These are phyloP conservation scores for Vicia faba DNA, from an alignment of 306 rosid species.

Conservation along the genomic window DNA sequence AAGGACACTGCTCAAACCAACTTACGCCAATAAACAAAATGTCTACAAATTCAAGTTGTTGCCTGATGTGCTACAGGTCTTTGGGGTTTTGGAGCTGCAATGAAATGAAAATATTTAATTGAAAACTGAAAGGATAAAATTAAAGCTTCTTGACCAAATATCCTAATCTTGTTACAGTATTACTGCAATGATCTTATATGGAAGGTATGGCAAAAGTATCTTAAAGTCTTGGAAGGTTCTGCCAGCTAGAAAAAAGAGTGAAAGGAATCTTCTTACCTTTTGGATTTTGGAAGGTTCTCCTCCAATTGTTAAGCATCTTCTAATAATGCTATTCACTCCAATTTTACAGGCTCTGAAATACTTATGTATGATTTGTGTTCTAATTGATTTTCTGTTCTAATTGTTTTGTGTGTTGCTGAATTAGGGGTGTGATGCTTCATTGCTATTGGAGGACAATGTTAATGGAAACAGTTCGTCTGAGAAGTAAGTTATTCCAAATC, in stretches of 20 bases:
- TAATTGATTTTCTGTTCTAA: constrained; percentile 5
- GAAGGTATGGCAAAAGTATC: neutral
- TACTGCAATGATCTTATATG: no score
- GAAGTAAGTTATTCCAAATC: constrained; percentile 82
- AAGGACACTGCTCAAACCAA: neutral
- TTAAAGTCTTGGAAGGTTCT: constrained; percentile 21
- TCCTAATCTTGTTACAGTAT: neutral
- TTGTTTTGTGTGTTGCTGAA: constrained; percentile 10
- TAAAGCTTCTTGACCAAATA: neutral
- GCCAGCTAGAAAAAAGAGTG: neutral
- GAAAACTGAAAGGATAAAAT: neutral
- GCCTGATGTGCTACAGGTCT: constrained; percentile 48
- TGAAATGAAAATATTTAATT: constrained; percentile 17
- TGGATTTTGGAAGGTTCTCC: constrained; percentile 61
- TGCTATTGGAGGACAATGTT: constrained; percentile 57
- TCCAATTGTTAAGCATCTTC: no score
- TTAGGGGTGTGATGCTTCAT: constrained; percentile 67
- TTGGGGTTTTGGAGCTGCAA: constrained; percentile 95
- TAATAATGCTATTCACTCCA: no score
- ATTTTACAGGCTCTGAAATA: no score
- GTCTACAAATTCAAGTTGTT: constrained; percentile 34
- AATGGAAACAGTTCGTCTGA: constrained; percentile 50
- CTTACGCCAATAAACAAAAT: neutral
- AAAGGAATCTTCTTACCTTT: constrained; percentile 55
- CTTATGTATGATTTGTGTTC: neutral